phyloP scores from a whole-genome alignment of 371 early-diverging fungal genomes.

The Rhizopus arrhizus region DNA sequence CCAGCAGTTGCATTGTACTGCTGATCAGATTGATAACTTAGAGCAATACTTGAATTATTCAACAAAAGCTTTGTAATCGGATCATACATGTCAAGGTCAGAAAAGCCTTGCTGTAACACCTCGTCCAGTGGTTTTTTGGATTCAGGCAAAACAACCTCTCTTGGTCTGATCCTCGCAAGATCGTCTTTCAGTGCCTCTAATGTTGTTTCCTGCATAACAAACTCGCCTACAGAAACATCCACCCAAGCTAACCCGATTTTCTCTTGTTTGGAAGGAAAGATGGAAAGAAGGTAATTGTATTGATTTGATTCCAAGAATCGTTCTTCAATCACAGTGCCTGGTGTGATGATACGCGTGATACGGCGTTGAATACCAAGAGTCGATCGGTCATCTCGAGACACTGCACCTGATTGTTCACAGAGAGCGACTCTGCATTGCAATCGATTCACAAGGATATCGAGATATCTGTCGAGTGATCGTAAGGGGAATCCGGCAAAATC shows the following conservation, averaged over 20 bases:
- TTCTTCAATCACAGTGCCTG: slow-evolving; percentile 85
- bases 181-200: slow-evolving; percentile 61
- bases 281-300: slow-evolving; percentile 72
- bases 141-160: slow-evolving; percentile 74
- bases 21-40: slow-evolving; percentile 33
- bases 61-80: slow-evolving; percentile 22
- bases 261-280: slow-evolving; percentile 31
- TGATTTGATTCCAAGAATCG: slow-evolving; percentile 61
- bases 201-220: slow-evolving; percentile 64
- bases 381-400: slow-evolving; percentile 44
- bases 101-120: slow-evolving; percentile 12
- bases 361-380: slow-evolving; percentile 59
- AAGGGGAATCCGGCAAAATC: slow-evolving; percentile 84
- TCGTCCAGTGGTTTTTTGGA: slow-evolving; percentile 25
- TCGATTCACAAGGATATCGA: slow-evolving; percentile 75
- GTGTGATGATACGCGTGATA: slow-evolving; percentile 83
- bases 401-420: slow-evolving; percentile 76
- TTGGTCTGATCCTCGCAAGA: slow-evolving; percentile 81
- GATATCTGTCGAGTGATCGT: slow-evolving; percentile 68
- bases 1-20: slow-evolving; percentile 23
- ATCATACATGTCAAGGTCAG: slow-evolving; percentile 22
- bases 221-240: slow-evolving; percentile 92
- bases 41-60: slow-evolving; percentile 18
- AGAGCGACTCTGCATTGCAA: slow-evolving; percentile 79
- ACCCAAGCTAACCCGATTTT: slow-evolving; percentile 84